phyloP scores from a whole-genome alignment of 2,329 filamentous ascomycete species.

The Thyridium curvatum region DNA sequence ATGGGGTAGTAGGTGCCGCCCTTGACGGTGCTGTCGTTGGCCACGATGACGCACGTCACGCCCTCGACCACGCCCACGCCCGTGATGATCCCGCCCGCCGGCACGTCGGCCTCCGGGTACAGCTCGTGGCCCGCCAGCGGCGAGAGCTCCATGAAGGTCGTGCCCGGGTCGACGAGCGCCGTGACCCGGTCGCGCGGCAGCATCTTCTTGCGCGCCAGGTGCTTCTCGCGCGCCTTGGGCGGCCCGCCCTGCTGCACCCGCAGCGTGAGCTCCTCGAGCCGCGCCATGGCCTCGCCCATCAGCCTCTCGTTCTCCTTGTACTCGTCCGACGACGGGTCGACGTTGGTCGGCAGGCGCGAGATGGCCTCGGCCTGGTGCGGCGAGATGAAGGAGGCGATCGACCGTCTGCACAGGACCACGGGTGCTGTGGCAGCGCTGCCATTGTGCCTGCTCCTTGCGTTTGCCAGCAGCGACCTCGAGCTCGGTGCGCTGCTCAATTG shows the following conservation, averaged over 20 bases:
- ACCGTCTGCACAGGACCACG: constrained; percentile 19
- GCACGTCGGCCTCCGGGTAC: constrained; percentile 82
- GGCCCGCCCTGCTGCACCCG: constrained; percentile 71
- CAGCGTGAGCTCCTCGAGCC: constrained; percentile 63
- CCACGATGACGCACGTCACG: constrained; percentile 86
- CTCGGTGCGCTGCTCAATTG: constrained; percentile 27
- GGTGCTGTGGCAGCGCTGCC: constrained; percentile 2
- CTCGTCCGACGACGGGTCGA: constrained; percentile 72
- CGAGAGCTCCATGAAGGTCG: constrained; percentile 88
- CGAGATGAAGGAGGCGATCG: constrained; percentile 71
- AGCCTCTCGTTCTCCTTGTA: constrained; percentile 75
- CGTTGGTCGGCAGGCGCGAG: constrained; percentile 67
- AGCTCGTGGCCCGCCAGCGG: constrained; percentile 82
- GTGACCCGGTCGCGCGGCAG: constrained; percentile 84
- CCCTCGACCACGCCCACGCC: constrained; percentile 87
- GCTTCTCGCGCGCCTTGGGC: constrained; percentile 79
- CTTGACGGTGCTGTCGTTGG: constrained; percentile 96
- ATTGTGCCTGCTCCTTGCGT: constrained; percentile 55
- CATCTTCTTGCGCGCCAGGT: constrained; percentile 87
- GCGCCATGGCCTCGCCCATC: constrained; percentile 67
- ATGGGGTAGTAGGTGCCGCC: constrained; percentile 96
- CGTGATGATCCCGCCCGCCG: constrained; percentile 86
- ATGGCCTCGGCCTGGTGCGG: constrained; percentile 80
- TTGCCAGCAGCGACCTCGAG: constrained; percentile 48
- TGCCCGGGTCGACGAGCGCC: constrained; percentile 81